phyloP scores from a whole-genome alignment of 139 green algal species.

The Trebouxia sp. region DNA sequence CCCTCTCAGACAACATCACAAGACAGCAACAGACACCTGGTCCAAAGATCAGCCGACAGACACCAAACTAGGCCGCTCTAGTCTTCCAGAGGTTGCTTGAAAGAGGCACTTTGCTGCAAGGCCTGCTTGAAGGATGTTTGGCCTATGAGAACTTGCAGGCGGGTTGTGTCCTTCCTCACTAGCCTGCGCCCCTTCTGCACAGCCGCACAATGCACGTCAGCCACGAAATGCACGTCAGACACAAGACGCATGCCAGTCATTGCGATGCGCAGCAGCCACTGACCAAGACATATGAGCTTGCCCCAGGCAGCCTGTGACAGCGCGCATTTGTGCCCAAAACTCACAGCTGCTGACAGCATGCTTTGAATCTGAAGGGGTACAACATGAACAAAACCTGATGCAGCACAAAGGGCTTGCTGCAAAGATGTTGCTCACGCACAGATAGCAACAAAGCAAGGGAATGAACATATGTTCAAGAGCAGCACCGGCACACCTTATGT shows the following conservation, averaged over 20 bases:
- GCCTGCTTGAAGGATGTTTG: not conserved
- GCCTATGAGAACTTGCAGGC: constrained; percentile 3
- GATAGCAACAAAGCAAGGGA: not conserved
- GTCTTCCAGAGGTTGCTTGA: not conserved
- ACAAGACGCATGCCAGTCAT: too few relatives aligned
- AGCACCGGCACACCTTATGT: not conserved
- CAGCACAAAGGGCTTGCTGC: not conserved
- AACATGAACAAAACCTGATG: not conserved
- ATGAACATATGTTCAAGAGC: not conserved
- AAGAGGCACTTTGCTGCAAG: not conserved
- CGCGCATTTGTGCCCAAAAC: too few relatives aligned
- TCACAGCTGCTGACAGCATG: too few relatives aligned
- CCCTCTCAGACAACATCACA: too few relatives aligned
- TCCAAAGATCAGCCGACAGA: too few relatives aligned
- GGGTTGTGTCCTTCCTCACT: not conserved
- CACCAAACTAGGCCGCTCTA: too few relatives aligned
- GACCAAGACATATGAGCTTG: too few relatives aligned
- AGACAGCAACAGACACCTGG: too few relatives aligned
- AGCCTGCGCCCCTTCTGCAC: constrained; percentile 11
- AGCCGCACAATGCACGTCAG: not conserved
- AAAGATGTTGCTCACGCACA: not conserved
- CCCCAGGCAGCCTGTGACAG: too few relatives aligned
- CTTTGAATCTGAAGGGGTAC: not conserved
- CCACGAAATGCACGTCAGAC: not conserved
- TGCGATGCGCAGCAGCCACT: not conserved